Conservation (phyloP, 2,329 filamentous ascomycete species). For the Penicillium sp. region DNA sequence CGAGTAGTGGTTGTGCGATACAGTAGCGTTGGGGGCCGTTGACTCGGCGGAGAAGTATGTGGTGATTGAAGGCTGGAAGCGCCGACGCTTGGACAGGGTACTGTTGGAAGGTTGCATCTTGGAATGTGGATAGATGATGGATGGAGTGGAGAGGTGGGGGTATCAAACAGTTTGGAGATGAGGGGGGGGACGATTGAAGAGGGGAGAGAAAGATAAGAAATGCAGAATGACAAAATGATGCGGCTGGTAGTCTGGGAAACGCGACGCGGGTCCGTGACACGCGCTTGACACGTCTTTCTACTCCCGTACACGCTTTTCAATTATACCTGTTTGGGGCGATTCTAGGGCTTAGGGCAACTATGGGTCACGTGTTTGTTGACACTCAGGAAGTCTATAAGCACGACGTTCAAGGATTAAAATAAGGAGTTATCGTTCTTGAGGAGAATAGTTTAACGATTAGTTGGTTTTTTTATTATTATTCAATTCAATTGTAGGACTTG, state of each 20-base stretch:
- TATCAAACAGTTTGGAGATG: neutral
- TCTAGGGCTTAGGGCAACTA: neutral
- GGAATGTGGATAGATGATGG: neutral
- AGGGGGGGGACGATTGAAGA: neutral
- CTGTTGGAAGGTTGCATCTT: conserved; percentile 13
- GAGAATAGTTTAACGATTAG: too few relatives aligned
- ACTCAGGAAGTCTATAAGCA: too few relatives aligned
- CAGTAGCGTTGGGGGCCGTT: conserved; percentile 13
- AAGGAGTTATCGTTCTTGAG: too few relatives aligned
- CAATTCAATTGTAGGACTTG: too few relatives aligned
- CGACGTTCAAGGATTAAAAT: too few relatives aligned
- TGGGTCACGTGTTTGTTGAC: neutral
- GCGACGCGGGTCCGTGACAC: neutral
- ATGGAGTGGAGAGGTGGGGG: neutral
- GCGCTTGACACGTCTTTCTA: neutral
- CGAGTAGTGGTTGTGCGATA: conserved; percentile 44
- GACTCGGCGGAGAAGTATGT: conserved; percentile 34
- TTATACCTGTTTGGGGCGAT: neutral
- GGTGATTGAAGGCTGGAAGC: conserved; percentile 48
- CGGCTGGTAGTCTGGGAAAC: conserved; percentile 10
- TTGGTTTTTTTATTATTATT: too few relatives aligned
- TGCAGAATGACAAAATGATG: conserved; percentile 3
- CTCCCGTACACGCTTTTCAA: neutral
- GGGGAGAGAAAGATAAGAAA: conserved; percentile 1
- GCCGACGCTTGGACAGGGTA: conserved; percentile 43